Base-by-base conservation (phyloP, 2,329 filamentous ascomycete genomes). In the Neocatenulostroma microsporum region DNA sequence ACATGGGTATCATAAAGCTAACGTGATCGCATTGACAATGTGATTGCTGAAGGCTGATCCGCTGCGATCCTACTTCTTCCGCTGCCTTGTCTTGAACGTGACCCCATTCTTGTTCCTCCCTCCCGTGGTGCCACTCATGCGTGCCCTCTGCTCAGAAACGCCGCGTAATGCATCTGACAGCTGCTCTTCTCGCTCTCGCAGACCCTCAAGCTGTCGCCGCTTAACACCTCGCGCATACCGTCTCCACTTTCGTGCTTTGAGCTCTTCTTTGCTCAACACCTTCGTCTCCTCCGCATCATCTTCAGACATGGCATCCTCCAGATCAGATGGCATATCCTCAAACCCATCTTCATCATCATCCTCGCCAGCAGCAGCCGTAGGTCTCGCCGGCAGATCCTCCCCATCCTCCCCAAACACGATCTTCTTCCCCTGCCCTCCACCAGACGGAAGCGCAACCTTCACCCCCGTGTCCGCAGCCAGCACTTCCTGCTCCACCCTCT, bases 1-100 rank as follows among this genome's bases (percentile, higher is more conserved):
- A n/a, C n/a, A n/a, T n/a, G n/a, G n/a, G n/a, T n/a, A n/a, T n/a
- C n/a, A n/a, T n/a, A n/a, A n/a, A n/a, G n/a, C n/a, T n/a, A n/a
- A n/a, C n/a, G n/a, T n/a, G n/a, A n/a, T n/a, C n/a, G n/a, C n/a
- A n/a, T n/a, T n/a, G n/a, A n/a, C n/a, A n/a, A n/a, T n/a, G n/a
- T n/a, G n/a, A n/a, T n/a, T n/a, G n/a, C n/a, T n/a, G n/a, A n/a
- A n/a, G n/a, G n/a, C n/a, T n/a, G n/a, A n/a, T n/a, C n/a, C n/a
- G n/a, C n/a, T n/a, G n/a, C n/a, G n/a, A n/a, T n/a, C n/a, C n/a
- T n/a, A n/a, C n/a, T n/a, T n/a, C 64, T 78, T 80, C 47, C 77
- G 63, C 62, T 78, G 74, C 38, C 75, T 63, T 29, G 75, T 63
- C 63, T 79, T 80, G 67, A 76, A 81, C 50, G 76, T 79, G 49